A percentile compares a stretch with the other conserved stretches of the same genome.
Evolutionary conservation across 2,329 filamentous ascomycete genomes (phyloP).

Genomic region (Calonectria pauciramosa): DNA sequence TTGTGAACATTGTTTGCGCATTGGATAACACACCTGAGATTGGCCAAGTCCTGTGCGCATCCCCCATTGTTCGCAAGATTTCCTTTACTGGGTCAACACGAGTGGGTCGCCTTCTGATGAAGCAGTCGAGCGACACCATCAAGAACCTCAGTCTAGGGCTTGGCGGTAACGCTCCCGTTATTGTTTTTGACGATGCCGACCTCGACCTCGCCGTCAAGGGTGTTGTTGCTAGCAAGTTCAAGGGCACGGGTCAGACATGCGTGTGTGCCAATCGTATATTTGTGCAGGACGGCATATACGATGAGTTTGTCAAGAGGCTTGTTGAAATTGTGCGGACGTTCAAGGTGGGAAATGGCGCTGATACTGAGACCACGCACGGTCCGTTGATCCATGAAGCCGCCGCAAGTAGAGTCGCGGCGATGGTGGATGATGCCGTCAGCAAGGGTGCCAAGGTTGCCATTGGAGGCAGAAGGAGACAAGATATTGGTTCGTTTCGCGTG

Average conservation of each 20-base stretch:
- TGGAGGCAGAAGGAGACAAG: constrained; percentile 72
- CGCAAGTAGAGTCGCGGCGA: constrained; percentile 72
- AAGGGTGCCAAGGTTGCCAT: constrained; percentile 73
- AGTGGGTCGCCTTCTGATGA: constrained; percentile 72
- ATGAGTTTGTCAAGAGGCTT: constrained; percentile 75
- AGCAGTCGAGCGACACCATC: constrained; percentile 76
- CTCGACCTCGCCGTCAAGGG: constrained; percentile 74
- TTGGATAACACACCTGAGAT: constrained; percentile 75
- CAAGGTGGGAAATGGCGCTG: constrained; percentile 74
- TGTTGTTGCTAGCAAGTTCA: constrained; percentile 85
- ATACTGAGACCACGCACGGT: constrained; percentile 71
- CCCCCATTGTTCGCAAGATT: constrained; percentile 75
- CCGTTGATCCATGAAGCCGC: constrained; percentile 71
- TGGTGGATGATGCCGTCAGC: constrained; percentile 74
- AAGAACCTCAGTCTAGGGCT: constrained; percentile 76
- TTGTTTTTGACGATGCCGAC: constrained; percentile 83
- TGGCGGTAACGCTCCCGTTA: constrained; percentile 81
- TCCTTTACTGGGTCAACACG: constrained; percentile 77
- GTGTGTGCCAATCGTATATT: constrained; percentile 86
- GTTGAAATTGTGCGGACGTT: constrained; percentile 77
- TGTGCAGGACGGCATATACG: constrained; percentile 80
- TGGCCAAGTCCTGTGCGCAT: constrained; percentile 74
- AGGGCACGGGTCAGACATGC: constrained; percentile 90
- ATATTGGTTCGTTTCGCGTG: constrained; percentile 61
- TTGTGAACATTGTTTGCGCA: constrained; percentile 71